Conservation (phyloP, 2,329 filamentous ascomycete species). For the Fusarium foetens region DNA sequence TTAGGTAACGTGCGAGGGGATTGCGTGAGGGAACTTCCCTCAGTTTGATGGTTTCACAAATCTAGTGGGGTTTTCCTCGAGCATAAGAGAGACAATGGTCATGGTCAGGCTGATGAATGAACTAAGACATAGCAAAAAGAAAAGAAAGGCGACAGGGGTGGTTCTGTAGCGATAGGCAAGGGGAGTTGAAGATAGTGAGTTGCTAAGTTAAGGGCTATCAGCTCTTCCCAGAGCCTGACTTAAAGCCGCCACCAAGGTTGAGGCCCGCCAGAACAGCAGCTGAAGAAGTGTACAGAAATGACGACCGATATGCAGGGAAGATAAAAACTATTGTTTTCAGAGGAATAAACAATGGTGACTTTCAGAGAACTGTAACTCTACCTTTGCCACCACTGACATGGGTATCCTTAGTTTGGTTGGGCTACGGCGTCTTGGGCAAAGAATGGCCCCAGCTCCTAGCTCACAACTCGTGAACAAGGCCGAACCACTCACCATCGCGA, state of each 20-base stretch:
- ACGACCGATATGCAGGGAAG: constrained; percentile 1
- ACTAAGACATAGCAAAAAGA: constrained; percentile 26
- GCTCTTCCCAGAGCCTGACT: constrained; percentile 7
- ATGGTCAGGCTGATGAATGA: constrained; percentile 17
- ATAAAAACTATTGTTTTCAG: background rate
- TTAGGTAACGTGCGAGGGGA: constrained; percentile 2
- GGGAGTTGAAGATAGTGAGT: constrained; percentile 18
- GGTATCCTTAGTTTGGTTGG: constrained; percentile 15
- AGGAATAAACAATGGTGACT: background rate
- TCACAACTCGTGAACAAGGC: constrained; percentile 34
- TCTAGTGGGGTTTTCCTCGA: constrained; percentile 16
- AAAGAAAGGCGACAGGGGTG: constrained; percentile 30
- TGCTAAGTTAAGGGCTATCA: constrained; percentile 17
- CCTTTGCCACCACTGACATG: constrained; percentile 28
- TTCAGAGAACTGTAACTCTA: constrained; percentile 11
- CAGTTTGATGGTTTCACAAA: constrained; percentile 24
- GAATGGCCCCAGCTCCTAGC: constrained; percentile 20
- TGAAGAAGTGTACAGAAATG: constrained; percentile 3
- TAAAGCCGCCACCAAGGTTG: constrained; percentile 16
- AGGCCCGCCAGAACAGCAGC: constrained; percentile 18
- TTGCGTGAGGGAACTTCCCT: background rate
- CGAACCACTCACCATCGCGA: constrained; percentile 17
- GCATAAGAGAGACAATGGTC: constrained; percentile 25
- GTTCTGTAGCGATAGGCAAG: constrained; percentile 26
- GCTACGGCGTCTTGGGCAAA: background rate